Conservation (phyloP, 768 basidiomycete genomes). For the Pleurotus giganteus region DNA sequence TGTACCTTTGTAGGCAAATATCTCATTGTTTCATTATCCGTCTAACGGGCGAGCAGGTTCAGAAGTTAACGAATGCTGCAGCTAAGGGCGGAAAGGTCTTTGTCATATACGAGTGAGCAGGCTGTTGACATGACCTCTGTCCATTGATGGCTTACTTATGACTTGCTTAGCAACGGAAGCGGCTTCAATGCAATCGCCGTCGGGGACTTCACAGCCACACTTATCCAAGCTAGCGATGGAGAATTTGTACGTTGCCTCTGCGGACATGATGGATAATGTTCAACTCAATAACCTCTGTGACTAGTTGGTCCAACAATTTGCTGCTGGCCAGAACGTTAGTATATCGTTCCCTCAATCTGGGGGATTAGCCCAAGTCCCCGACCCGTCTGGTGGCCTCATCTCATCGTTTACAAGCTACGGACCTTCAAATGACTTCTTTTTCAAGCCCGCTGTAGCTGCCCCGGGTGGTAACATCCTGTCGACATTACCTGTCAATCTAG, state of each 20-base stretch:
- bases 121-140: background rate
- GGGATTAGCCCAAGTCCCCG: slow-evolving; percentile 39
- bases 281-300: slow-evolving; percentile 2
- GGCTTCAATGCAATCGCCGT: slow-evolving; percentile 42
- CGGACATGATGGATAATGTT: background rate
- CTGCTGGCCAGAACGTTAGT: slow-evolving; percentile 37
- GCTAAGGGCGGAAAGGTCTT: slow-evolving; percentile 49
- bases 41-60: slow-evolving; percentile 25
- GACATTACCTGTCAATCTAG: slow-evolving; percentile 39
- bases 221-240: slow-evolving; percentile 57
- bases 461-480: slow-evolving; percentile 53
- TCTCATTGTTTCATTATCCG: background rate
- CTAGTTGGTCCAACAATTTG: slow-evolving; percentile 52
- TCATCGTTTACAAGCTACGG: slow-evolving; percentile 57
- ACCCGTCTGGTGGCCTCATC: slow-evolving; percentile 53
- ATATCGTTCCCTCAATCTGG: slow-evolving; percentile 49
- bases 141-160: background rate
- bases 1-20: slow-evolving; percentile 47
- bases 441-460: slow-evolving; percentile 53
- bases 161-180: slow-evolving; percentile 40
- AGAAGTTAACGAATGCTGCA: slow-evolving; percentile 51
- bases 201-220: slow-evolving; percentile 44
- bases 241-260: slow-evolving; percentile 40
- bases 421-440: slow-evolving; percentile 57
- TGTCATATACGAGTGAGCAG: slow-evolving; percentile 56